A percentile compares a stretch with the other conserved stretches of the same genome.
These are phyloP conservation scores for Aspergillus bertholletiae DNA, from an alignment of 495 filamentous ascomycete species.

Conservation along the genomic window DNA sequence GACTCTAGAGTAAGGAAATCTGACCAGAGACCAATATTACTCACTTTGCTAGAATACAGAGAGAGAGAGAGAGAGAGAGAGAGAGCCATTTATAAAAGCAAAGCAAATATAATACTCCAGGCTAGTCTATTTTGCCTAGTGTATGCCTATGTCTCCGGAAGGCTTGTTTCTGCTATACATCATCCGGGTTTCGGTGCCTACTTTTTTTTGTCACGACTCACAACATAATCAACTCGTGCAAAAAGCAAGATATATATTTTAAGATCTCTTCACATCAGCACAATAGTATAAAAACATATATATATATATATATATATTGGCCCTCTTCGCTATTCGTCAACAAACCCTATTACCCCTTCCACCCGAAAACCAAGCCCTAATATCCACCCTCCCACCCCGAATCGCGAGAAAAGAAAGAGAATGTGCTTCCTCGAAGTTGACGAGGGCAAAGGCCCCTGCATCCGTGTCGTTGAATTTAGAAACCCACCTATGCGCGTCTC, in stretches of 20 bases:
- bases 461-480: slow-evolving; percentile 15
- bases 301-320: background rate
- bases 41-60: background rate
- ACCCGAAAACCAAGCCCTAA: background rate
- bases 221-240: no score
- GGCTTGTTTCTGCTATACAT: no score
- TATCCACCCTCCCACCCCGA: no score
- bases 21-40: background rate
- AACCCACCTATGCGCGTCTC: slow-evolving; percentile 7
- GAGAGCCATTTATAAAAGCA: background rate
- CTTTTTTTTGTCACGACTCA: no score
- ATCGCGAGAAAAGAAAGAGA: background rate
- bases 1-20: background rate
- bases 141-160: no score
- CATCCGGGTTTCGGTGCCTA: no score
- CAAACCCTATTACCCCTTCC: background rate
- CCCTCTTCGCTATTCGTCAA: background rate
- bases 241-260: no score
- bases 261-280: no score
- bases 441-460: slow-evolving; percentile 6
- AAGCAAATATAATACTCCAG: background rate
- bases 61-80: no score
- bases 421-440: slow-evolving; percentile 21
- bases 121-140: no score
- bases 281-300: background rate